These are phyloP conservation scores for Syzygium malaccense DNA, from an alignment of 441 rosid genomes.

Conservation along the genomic window DNA sequence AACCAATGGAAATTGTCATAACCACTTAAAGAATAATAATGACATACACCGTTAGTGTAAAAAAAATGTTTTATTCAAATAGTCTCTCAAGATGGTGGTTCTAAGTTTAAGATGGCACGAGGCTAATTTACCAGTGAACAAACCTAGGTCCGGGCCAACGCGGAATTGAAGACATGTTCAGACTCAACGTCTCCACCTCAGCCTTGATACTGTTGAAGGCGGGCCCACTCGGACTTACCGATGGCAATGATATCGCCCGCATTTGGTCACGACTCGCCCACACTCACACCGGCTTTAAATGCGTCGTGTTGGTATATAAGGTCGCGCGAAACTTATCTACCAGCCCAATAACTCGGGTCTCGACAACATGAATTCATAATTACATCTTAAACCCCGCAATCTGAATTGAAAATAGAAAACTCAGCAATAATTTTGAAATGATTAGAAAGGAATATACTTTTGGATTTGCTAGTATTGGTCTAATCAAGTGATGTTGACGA, in stretches of 20 bases:
- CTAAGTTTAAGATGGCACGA: background rate
- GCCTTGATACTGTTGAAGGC: background rate
- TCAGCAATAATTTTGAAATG: background rate
- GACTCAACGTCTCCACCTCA: background rate
- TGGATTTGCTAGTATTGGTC: background rate
- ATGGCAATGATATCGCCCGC: background rate
- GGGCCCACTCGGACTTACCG: background rate
- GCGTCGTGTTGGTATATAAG: accelerated
- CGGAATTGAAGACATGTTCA: background rate
- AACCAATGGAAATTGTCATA: no score
- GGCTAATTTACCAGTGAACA: no score
- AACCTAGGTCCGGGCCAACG: background rate
- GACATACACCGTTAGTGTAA: no score
- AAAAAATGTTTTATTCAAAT: no score
- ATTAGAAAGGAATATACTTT: background rate
- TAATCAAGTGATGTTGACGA: background rate
- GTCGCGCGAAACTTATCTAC: background rate
- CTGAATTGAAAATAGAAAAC: background rate
- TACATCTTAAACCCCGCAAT: accelerated
- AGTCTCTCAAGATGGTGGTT: no score
- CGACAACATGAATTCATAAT: background rate
- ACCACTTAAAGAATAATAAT: no score
- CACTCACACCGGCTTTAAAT: background rate
- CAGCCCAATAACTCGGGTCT: accelerated
- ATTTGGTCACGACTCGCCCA: accelerated